These are phyloP conservation scores for Dictyostelium brefeldianum DNA, from an alignment of 78 protist species.

Conservation along the genomic window DNA sequence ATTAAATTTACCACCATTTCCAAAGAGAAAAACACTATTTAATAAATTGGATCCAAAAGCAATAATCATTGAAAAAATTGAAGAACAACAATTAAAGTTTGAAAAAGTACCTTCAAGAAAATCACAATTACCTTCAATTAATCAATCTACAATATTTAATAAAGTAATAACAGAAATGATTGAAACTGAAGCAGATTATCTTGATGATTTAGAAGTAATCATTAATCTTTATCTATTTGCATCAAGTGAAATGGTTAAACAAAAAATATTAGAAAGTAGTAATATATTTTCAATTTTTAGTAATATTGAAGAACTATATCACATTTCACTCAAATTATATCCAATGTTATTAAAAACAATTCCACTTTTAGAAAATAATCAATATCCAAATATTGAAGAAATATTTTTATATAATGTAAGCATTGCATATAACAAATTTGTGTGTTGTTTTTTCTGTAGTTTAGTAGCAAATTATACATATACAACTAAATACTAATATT, in stretches of 20 bases:
- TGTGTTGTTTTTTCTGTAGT: background rate
- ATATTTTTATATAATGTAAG: slow-evolving; percentile 61
- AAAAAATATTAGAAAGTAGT: background rate
- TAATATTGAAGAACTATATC: slow-evolving; percentile 58
- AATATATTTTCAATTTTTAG: slow-evolving; percentile 38
- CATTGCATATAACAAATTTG: too few relatives aligned
- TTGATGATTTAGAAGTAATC: slow-evolving; percentile 28
- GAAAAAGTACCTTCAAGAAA: background rate
- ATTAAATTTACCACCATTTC: too few relatives aligned
- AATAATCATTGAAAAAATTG: background rate
- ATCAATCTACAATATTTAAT: slow-evolving; percentile 3
- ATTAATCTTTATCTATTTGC: slow-evolving; percentile 21
- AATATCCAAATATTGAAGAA: slow-evolving; percentile 73
- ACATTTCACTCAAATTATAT: slow-evolving; percentile 6
- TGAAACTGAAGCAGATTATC: slow-evolving; percentile 76
- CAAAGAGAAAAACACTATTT: background rate
- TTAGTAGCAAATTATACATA: too few relatives aligned
- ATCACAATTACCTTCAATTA: background rate
- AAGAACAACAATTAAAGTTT: background rate
- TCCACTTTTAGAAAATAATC: background rate
- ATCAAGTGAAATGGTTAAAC: background rate
- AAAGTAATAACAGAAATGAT: slow-evolving; percentile 34
- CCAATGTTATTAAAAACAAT: slow-evolving; percentile 14
- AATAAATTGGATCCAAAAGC: background rate
- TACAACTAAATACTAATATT: too few relatives aligned